phyloP scores from a whole-genome alignment of 2,329 filamentous ascomycete species.

The Paracoccidioides brasiliensis region DNA sequence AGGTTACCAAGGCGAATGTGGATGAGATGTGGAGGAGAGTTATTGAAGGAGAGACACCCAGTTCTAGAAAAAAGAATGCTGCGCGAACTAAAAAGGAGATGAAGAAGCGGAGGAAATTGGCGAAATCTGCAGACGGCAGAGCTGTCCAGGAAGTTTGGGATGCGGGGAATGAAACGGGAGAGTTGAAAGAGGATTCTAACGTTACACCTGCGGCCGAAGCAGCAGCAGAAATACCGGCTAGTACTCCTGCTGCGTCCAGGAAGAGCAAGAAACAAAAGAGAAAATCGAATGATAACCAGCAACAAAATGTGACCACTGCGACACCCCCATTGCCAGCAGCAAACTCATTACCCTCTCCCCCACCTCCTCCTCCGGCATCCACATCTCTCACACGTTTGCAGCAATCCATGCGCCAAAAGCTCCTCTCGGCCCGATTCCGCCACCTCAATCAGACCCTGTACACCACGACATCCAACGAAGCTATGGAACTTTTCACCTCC shows the following conservation, averaged over 20 bases:
- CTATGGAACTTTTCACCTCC: conserved; percentile 67
- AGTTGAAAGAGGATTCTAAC: conserved; percentile 1
- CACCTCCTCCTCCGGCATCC: conserved; percentile 29
- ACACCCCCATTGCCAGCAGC: background rate
- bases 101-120: conserved; percentile 19
- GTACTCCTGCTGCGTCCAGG: background rate
- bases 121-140: conserved; percentile 12
- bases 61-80: conserved; percentile 14
- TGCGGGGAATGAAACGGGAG: conserved; percentile 8
- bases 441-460: conserved; percentile 96
- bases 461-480: conserved; percentile 72
- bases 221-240: too few relatives aligned
- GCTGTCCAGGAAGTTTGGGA: conserved; percentile 14
- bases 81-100: conserved; percentile 16
- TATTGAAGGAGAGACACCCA: conserved; percentile 44
- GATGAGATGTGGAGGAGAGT: conserved; percentile 66
- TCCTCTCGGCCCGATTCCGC: conserved; percentile 88
- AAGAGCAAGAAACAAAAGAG: conserved; percentile 7
- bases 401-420: conserved; percentile 85
- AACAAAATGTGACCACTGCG: conserved; percentile 10
- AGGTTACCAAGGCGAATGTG: conserved; percentile 57
- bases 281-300: conserved; percentile 19
- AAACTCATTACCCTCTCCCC: background rate
- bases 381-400: conserved; percentile 80
- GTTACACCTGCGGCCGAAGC: background rate